phyloP scores from a whole-genome alignment of 257 asterid species.

The Scutellaria galericulata region DNA sequence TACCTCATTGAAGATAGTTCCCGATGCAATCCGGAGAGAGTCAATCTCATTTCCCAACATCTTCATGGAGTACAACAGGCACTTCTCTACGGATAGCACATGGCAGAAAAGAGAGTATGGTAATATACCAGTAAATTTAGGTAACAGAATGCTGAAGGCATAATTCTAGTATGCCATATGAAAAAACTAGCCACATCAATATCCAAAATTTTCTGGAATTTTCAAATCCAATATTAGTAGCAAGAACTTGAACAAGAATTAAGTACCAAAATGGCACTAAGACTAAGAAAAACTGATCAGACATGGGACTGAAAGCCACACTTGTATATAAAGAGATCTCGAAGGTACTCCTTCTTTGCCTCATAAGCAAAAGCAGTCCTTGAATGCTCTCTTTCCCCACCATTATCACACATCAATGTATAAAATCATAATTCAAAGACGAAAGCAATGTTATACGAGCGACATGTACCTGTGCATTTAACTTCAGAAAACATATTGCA shows the following conservation, averaged over 20 bases:
- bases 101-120: slow-evolving; percentile 5
- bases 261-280: slow-evolving; percentile 3
- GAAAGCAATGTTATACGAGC: slow-evolving; percentile 10
- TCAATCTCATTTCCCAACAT: slow-evolving; percentile 74
- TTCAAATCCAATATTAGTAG: not conserved
- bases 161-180: slow-evolving; percentile 13
- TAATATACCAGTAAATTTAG: slow-evolving; percentile 16
- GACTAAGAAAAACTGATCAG: not conserved
- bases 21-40: slow-evolving; percentile 82
- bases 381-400: not conserved
- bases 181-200: slow-evolving; percentile 19
- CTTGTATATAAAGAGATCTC: not conserved
- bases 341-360: slow-evolving; percentile 5
- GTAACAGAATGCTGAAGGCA: slow-evolving; percentile 12
- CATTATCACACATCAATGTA: slow-evolving; percentile 1
- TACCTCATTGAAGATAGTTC: slow-evolving; percentile 96
- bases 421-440: slow-evolving; percentile 2
- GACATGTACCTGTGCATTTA: slow-evolving; percentile 62
- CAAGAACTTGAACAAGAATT: slow-evolving; percentile 9
- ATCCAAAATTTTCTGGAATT: not conserved
- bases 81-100: slow-evolving; percentile 56
- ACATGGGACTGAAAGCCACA: not conserved
- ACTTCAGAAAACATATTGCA: slow-evolving; percentile 56
- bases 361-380: slow-evolving; percentile 17
- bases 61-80: slow-evolving; percentile 89